Conservation (phyloP, 352 stramenopile species). For the Phytopythium chamaehyphon region DNA sequence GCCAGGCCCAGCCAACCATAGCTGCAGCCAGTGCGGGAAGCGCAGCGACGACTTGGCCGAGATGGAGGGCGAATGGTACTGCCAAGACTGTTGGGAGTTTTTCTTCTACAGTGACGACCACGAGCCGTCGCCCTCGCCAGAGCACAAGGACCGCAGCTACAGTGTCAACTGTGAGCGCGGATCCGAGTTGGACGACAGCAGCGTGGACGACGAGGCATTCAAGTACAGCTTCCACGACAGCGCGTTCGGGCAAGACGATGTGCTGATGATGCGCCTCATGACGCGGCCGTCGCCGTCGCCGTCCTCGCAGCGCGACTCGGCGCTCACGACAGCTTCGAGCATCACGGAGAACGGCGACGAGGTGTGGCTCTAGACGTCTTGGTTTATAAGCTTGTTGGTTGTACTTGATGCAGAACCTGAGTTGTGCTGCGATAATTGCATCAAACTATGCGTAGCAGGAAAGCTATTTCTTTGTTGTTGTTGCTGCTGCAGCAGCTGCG, state of each 20-base stretch:
- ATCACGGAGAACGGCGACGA: conserved; percentile 23
- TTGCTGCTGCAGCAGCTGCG: no score
- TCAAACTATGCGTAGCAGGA: no score
- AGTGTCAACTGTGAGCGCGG: conserved; percentile 8
- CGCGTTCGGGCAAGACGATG: conserved; percentile 43
- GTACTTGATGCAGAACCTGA: no score
- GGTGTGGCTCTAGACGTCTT: conserved; percentile 18
- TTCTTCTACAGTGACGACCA: conserved; percentile 61
- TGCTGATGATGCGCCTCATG: conserved; percentile 12
- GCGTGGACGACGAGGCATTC: conserved; percentile 35
- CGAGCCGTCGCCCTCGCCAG: conserved; percentile 19
- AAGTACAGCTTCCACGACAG: conserved; percentile 83
- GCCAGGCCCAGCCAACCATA: conserved; percentile 10
- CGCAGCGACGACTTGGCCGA: conserved; percentile 51
- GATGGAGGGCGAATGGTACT: conserved; percentile 53
- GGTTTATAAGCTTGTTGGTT: no score
- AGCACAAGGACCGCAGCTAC: conserved; percentile 21
- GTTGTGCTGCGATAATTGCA: no score
- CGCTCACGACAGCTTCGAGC: conserved; percentile 41
- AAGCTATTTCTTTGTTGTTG: no score
- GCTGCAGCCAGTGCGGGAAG: conserved; percentile 49
- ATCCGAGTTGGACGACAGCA: conserved; percentile 10
- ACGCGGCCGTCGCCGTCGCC: conserved; percentile 3
- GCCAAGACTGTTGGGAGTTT: conserved; percentile 72
- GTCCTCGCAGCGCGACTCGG: conserved; percentile 58